Evolutionary conservation across 192 early-diverging fungal genomes (phyloP).

Genomic region (Linnemannia hyalina): DNA sequence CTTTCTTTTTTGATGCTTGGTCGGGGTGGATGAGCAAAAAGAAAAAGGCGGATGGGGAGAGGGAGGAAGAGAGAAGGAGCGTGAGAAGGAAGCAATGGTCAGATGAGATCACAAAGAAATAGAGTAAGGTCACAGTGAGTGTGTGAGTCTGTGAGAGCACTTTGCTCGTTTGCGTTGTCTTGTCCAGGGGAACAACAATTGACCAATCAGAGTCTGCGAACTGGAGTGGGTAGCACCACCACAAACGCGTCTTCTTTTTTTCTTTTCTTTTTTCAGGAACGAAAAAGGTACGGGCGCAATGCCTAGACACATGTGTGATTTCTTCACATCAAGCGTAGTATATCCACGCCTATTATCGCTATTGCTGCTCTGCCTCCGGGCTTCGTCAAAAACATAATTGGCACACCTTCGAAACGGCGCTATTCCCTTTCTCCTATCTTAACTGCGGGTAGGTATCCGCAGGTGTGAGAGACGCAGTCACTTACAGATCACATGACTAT

Average conservation of each 20-base stretch:
- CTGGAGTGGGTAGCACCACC: not conserved
- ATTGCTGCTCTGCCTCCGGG: not conserved
- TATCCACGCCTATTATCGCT: not conserved
- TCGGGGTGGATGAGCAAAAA: not conserved
- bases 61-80: not conserved
- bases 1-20: not conserved
- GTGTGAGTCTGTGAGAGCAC: not conserved
- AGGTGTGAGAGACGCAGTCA: not conserved
- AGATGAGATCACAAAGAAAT: not conserved
- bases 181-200: not conserved
- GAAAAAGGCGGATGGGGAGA: not conserved
- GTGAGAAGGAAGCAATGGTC: not conserved
- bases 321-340: no score
- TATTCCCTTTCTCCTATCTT: not conserved
- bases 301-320: not conserved
- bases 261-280: not conserved
- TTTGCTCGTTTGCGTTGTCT: not conserved
- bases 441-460: constrained; percentile 1
- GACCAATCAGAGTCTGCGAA: not conserved
- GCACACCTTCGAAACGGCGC: not conserved
- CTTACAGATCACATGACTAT: not conserved
- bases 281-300: not conserved
- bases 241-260: not conserved
- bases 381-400: not conserved
- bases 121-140: not conserved